A percentile compares a stretch with the other conserved stretches of the same genome.
phyloP scores from a whole-genome alignment of 345 rosid genomes.

The Salix purpurea region DNA sequence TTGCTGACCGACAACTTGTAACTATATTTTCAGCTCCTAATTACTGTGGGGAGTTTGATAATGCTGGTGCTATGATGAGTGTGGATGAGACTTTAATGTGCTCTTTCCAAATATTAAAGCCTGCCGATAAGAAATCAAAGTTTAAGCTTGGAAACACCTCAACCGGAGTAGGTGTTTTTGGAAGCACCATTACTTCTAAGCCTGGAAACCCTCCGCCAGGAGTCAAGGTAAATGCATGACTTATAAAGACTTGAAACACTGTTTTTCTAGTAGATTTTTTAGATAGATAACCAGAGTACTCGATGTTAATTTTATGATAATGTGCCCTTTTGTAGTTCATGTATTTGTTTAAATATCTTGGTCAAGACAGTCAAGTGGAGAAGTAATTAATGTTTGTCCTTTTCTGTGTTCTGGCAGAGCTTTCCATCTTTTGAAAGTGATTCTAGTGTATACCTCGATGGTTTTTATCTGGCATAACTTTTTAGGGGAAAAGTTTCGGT shows the following conservation, averaged over 20 bases:
- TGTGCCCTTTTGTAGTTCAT: not conserved
- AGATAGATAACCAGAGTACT: not conserved
- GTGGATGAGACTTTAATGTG: constrained; percentile 74
- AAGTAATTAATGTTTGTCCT: not conserved
- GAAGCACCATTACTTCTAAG: constrained; percentile 45
- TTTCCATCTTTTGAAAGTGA: not conserved
- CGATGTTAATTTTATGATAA: not conserved
- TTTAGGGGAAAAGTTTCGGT: not conserved
- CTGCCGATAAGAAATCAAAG: constrained; percentile 37
- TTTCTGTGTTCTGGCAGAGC: not conserved
- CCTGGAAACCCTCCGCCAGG: constrained; percentile 45
- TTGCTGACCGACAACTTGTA: constrained; percentile 62
- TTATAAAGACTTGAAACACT: not conserved
- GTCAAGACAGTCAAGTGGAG: not conserved
- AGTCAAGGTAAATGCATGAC: constrained; percentile 40
- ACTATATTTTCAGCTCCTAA: constrained; percentile 88
- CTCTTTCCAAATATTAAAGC: constrained; percentile 80
- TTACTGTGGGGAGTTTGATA: constrained; percentile 82
- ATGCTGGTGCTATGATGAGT: constrained; percentile 90
- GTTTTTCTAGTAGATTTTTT: not conserved
- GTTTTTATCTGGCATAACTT: not conserved
- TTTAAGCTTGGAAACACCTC: constrained; percentile 41
- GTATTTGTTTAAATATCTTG: not conserved
- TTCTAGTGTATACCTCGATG: not conserved
- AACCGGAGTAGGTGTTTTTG: constrained; percentile 36